Evolutionary conservation across 768 basidiomycete genomes (phyloP), one percentile per base, ranked within the genome.

Genomic region (Kwoniella sp.): DNA sequence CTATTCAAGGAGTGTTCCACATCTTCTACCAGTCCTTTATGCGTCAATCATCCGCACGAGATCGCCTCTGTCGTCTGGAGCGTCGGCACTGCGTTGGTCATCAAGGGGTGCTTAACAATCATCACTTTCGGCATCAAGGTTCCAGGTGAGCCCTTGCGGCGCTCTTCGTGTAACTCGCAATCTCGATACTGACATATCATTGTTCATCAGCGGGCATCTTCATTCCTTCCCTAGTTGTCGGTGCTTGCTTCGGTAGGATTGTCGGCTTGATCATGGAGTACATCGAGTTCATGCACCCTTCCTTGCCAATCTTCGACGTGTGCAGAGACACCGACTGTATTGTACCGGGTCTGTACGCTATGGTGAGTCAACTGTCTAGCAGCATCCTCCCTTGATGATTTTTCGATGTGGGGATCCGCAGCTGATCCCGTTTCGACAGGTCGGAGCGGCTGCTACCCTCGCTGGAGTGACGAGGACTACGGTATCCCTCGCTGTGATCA

Each of bases 401-500:
- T 13, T 22, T 50, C 26, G 17, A 28, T 4, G 48, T 64, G 9
- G 9, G 30, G 26, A 29, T 50, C 28, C n/a, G 11, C 15, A 37
- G n/a, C 61, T 26, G 41, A 48, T 54, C 11, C 8, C 17, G 13
- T 29, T 51, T 23, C 17, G 1, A n/a, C 61, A 75, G 76, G 65
- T 85, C 22, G 96, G 96, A 31, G 96, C 96, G 0, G 95, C 93
- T 1, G 93, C 93, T 0, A 85, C 93, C 0, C 83, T 99, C 52
- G 93, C 93, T 29, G 95, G 96, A n/a, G 94, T 97, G 17, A 97
- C 95, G 58, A 88, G 92, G 63, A 82, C 88, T 72, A 79, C 78
- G n/a, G 90, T 98, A 26, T 94, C 93, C 0, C 85, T 97, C 61
- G 93, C 93, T 2, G 96, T 98, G 56, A 99, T 98, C 81, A 92